Percentiles rank a stretch among this genome's conserved stretches.
Evolutionary conservation across 768 basidiomycete genomes (phyloP).

Genomic region (Amanita fuliginea): DNA sequence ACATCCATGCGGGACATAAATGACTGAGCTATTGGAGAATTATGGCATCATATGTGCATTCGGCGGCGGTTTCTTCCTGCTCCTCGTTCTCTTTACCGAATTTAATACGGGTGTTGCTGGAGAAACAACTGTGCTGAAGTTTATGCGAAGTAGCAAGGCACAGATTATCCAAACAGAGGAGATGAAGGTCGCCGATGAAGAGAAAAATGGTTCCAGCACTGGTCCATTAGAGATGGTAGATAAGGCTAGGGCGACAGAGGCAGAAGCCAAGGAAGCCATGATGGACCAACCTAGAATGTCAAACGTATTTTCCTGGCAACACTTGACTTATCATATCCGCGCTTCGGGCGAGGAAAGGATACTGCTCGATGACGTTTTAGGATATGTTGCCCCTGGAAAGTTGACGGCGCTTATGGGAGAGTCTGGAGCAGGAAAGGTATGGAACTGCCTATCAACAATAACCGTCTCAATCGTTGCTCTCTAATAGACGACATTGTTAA

Average conservation of each 20-base stretch:
- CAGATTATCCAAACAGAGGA: slow-evolving; percentile 18
- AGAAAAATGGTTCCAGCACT: slow-evolving; percentile 14
- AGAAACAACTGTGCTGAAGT: slow-evolving; percentile 39
- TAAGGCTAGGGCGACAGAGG: slow-evolving; percentile 10
- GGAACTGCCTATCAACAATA: slow-evolving; percentile 13
- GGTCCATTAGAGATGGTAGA: slow-evolving; percentile 6
- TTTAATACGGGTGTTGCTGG: slow-evolving; percentile 27
- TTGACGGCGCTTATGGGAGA: slow-evolving; percentile 70
- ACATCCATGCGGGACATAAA: neutral
- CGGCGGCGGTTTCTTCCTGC: slow-evolving; percentile 43
- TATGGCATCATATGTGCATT: slow-evolving; percentile 64
- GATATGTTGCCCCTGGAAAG: slow-evolving; percentile 74
- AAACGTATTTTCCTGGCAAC: slow-evolving; percentile 74
- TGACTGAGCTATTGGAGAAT: slow-evolving; percentile 25
- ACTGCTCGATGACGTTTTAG: slow-evolving; percentile 64
- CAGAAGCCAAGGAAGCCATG: slow-evolving; percentile 19
- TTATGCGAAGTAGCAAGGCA: slow-evolving; percentile 45
- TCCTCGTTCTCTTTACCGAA: slow-evolving; percentile 53
- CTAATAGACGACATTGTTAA: slow-evolving; percentile 45
- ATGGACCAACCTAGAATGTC: slow-evolving; percentile 32
- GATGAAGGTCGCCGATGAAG: slow-evolving; percentile 22
- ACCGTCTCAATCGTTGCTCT: neutral
- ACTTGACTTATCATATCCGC: slow-evolving; percentile 55
- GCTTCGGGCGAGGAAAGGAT: slow-evolving; percentile 32
- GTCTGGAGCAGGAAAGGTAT: slow-evolving; percentile 36